Base-by-base conservation (phyloP, 768 basidiomycete species). In the Russula vinacea region DNA sequence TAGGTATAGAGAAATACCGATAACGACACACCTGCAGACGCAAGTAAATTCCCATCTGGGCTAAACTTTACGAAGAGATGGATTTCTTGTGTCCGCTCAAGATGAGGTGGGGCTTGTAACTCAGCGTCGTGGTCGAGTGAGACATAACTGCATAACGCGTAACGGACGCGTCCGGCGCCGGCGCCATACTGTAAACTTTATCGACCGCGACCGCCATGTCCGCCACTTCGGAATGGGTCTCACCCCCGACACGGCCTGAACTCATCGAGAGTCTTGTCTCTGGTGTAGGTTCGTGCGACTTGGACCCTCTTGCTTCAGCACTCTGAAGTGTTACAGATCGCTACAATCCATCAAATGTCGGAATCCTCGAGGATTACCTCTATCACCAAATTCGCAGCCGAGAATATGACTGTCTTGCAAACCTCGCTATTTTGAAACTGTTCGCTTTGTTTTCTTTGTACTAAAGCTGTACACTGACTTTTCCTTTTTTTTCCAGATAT, bases 281-380 rank as follows among this genome's bases (percentile, higher is more conserved):
- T 26, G 92, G 92, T 50, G 92, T 94, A 53, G 92, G 92, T 91
- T 66, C 68, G 90, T 75, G 56, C 13, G 37, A 22, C 17, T 17
- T 54, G 37, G 51, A 57, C 33, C 3, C 4, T 14, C 51, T 8
- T 52, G 22, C 33, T 26, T 26, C 17, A 16, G 35, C n/a, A 22
- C 4, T 9, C 56, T 24, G 26, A 40, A 9, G n/a, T 35, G 58
- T 56, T 10, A 32, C 62, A 97, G 96, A 98, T 80, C 89, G 96
- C 64, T 98, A 98, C 77, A 98, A 98, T 77, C 96, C 96, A 49
- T 87, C 88, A 58, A 98, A 98, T 74, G 86, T 96, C 64, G 80
- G 85, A 42, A 90, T 94, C 69, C 86, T 98, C 64, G 96, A 98
- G 77, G 96, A 98, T 74, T 98, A 98, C 78, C 86, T 98, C 64